Base-by-base conservation (phyloP, 305 asterid species). In the Fraxinus paxiana region DNA sequence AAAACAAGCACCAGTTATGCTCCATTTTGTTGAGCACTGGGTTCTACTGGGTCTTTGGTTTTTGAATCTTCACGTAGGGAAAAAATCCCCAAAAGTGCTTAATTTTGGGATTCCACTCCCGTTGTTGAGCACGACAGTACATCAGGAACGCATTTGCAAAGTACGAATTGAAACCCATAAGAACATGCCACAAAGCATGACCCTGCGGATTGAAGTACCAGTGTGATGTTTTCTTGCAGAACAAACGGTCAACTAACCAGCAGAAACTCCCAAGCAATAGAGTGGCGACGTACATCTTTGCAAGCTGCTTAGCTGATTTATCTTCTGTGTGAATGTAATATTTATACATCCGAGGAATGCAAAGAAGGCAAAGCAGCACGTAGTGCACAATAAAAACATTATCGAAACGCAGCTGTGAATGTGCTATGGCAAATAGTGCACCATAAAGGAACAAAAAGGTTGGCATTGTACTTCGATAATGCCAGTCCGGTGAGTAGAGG, bases 401-500 rank as follows among this genome's bases (percentile, higher is more conserved):
- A 63, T 88, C 91, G 22, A 94, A 91, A 75, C 87, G 90, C 77
- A 92, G 51, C 82, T 84, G 90, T 24, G 97, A 88, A 87, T 94
- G 98, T 24, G 91, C 91, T 26, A 91, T 22, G n/a, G 97, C 97
- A 83, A 91, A 94, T 74, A 79, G 80, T 61, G 90, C 91, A 54
- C 97, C 98, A 41, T 94, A 94, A 59, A 94, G 88, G 90, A 92
- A 94, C 87, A 94, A 75, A 82, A 94, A 94, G 7, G 92, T 94
- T 34, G 98, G 97, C 98, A 93, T 94, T n/a, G 98, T 93, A 82
- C 97, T 93, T 67, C 92, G 88, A 75, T 94, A 94, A 77, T 94
- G 98, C 98, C 98, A 94, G 82, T 93, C 97, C 2, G 97, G 98
- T 31, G 98, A 94, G 87, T 94, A 93, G 83, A 94, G 90, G 82